Conservation (phyloP, 1,284 basidiomycete species). For the Naganishia albida region DNA sequence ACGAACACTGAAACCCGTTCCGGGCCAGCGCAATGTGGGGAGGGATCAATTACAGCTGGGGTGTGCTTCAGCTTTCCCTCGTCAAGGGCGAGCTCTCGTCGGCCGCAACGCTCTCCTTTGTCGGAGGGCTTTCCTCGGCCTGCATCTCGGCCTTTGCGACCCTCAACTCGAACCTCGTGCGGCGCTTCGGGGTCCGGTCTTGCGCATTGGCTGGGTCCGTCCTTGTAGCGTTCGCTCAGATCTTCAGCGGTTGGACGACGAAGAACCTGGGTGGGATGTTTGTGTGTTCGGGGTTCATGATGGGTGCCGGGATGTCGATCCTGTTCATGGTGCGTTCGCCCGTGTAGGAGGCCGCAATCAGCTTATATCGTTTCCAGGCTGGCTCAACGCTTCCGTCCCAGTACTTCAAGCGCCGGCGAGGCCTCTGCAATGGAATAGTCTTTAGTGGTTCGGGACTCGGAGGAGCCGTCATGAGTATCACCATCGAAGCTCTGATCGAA, state of each 20-base stretch:
- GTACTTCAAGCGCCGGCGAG: constrained; percentile 46
- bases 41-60: constrained; percentile 46
- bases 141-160: constrained; percentile 44
- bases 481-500: constrained; percentile 38
- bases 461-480: constrained; percentile 45
- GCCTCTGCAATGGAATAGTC: constrained; percentile 48
- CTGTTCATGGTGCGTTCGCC: constrained; percentile 37
- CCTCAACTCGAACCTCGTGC: constrained; percentile 42
- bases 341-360: not conserved
- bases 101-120: constrained; percentile 46
- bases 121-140: constrained; percentile 43
- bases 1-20: no score
- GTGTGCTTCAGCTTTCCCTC: constrained; percentile 45
- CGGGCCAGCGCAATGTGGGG: constrained; percentile 25
- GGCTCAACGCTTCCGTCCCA: constrained; percentile 37
- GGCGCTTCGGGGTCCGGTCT: constrained; percentile 39
- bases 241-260: constrained; percentile 40
- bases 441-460: constrained; percentile 48
- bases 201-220: constrained; percentile 39
- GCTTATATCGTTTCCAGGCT: constrained; percentile 27
- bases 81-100: constrained; percentile 42
- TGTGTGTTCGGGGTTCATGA: constrained; percentile 38
- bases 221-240: constrained; percentile 41
- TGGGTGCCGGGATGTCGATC: constrained; percentile 38
- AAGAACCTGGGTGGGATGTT: constrained; percentile 40